A percentile compares a stretch with the other conserved stretches of the same genome.
Conservation (phyloP, 768 basidiomycete genomes). For the Kwoniella sp. region DNA sequence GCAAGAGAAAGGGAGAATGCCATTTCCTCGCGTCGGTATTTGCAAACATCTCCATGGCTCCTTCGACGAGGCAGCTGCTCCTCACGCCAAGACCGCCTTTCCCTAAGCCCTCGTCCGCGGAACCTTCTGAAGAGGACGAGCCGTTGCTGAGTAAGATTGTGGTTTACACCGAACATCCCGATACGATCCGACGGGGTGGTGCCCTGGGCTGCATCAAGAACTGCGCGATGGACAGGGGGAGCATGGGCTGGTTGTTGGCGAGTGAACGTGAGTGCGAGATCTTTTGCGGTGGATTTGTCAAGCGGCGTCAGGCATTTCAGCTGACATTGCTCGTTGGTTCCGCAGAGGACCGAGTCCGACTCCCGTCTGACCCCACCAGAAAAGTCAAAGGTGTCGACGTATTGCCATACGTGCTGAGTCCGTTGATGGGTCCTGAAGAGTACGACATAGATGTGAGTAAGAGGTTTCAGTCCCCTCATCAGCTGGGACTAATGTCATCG, state of each 20-base stretch:
- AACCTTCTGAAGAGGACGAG: slow-evolving; percentile 60
- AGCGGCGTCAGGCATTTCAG: slow-evolving; percentile 48
- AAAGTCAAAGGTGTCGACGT: slow-evolving; percentile 70
- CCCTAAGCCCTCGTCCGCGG: slow-evolving; percentile 56
- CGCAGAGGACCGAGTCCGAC: slow-evolving; percentile 63
- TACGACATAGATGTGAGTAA: slow-evolving; percentile 78
- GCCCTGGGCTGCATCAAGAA: slow-evolving; percentile 80
- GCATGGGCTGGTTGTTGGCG: slow-evolving; percentile 53
- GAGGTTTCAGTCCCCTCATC: not conserved
- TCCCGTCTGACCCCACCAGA: slow-evolving; percentile 63
- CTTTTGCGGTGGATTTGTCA: not conserved
- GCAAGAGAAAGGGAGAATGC: slow-evolving; percentile 70
- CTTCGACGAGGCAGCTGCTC: slow-evolving; percentile 77
- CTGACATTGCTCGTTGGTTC: not conserved
- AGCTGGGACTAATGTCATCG: not conserved
- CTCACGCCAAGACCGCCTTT: slow-evolving; percentile 67
- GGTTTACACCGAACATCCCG: slow-evolving; percentile 84
- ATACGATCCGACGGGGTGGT: slow-evolving; percentile 82
- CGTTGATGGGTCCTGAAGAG: slow-evolving; percentile 93
- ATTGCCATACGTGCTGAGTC: slow-evolving; percentile 80
- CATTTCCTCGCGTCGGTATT: slow-evolving; percentile 94
- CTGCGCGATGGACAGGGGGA: slow-evolving; percentile 54
- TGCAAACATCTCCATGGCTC: slow-evolving; percentile 78
- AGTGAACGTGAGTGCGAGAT: slow-evolving; percentile 48
- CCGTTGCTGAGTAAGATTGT: slow-evolving; percentile 82